These are phyloP conservation scores for Pyrenochaeta sp. DNA, from an alignment of 2,329 filamentous ascomycete species.

Conservation along the genomic window DNA sequence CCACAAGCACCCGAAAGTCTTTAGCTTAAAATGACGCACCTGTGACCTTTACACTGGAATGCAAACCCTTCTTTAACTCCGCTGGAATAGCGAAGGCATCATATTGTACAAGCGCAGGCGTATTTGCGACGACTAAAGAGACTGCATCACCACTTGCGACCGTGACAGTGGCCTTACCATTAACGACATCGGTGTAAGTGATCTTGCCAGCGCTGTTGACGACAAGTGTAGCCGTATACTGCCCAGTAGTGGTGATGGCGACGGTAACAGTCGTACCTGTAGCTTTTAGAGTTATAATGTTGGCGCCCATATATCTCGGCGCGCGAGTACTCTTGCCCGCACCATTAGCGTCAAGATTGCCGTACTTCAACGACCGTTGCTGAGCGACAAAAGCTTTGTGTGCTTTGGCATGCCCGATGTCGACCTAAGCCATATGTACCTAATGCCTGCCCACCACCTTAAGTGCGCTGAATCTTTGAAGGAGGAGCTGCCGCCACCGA, in stretches of 20 bases:
- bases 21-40: slow-evolving; percentile 14
- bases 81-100: slow-evolving; percentile 19
- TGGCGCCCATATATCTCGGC: slow-evolving; percentile 61
- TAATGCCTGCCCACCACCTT: slow-evolving; percentile 59
- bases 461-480: slow-evolving; percentile 47
- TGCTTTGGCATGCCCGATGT: slow-evolving; percentile 57
- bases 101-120: slow-evolving; percentile 17
- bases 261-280: slow-evolving; percentile 38
- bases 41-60: slow-evolving; percentile 17
- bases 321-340: slow-evolving; percentile 52
- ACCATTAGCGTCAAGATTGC: slow-evolving; percentile 51
- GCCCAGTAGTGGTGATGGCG: slow-evolving; percentile 8
- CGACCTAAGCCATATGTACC: slow-evolving; percentile 63
- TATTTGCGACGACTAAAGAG: slow-evolving; percentile 20
- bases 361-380: slow-evolving; percentile 51
- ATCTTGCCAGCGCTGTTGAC: slow-evolving; percentile 11
- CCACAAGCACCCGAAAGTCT: background rate
- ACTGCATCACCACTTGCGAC: slow-evolving; percentile 17
- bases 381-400: slow-evolving; percentile 51
- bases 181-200: slow-evolving; percentile 19
- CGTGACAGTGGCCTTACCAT: slow-evolving; percentile 9
- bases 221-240: slow-evolving; percentile 20
- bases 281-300: slow-evolving; percentile 56
- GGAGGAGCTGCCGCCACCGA: slow-evolving; percentile 17
- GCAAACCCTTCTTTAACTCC: slow-evolving; percentile 16